Evolutionary conservation across 2,329 filamentous ascomycete genomes (phyloP), one percentile per base, ranked within the genome.

Genomic region (Hymenoscyphus infarciens): DNA sequence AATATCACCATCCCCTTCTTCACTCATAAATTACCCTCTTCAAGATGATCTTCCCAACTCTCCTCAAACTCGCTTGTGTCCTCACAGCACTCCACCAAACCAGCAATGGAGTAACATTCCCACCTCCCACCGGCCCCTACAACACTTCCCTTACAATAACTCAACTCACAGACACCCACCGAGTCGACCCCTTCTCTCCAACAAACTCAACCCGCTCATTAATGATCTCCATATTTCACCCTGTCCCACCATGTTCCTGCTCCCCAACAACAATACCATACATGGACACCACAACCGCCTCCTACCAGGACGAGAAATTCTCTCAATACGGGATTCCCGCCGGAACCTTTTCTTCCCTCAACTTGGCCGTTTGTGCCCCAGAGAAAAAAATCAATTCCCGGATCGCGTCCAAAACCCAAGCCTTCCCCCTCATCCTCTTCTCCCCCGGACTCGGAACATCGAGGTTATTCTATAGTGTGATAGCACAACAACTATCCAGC

Each of bases 401-500:
- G 2, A 22, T 19, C 15, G 2, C 8, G 0, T 27, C 16, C n/a
- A 27, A 11, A 25, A 11, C 35, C 7, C 39, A n/a, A 3, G 7
- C 45, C 16, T 69, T 65, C 57, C 74, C 75, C 6, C 19, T 75
- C 0, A 54, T 76, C 3, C 56, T 77, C 2, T 76, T 76, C 59
- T 75, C 74, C 1, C 71, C 74, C 0, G 75, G 67, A 10, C 57
- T 68, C 4, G 70, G 70, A 4, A 70, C 63, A 1, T 64, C 72
- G 3, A 68, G 75, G 13, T 68, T 74, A n/a, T 59, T 70, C 11
- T 76, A 76, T 64, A 73, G 61, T 42, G 63, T 64, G 5, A 65
- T 75, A 8, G 71, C 71, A 16, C 70, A 74, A 61, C 64, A 69
- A 31, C 61, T 77, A 2, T 71, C 75, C 10, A 76, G 74, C 55